Evolutionary conservation across 1,284 basidiomycete genomes (phyloP), one percentile per base, ranked within the genome.

Genomic region (Ustilago xerochloae): DNA sequence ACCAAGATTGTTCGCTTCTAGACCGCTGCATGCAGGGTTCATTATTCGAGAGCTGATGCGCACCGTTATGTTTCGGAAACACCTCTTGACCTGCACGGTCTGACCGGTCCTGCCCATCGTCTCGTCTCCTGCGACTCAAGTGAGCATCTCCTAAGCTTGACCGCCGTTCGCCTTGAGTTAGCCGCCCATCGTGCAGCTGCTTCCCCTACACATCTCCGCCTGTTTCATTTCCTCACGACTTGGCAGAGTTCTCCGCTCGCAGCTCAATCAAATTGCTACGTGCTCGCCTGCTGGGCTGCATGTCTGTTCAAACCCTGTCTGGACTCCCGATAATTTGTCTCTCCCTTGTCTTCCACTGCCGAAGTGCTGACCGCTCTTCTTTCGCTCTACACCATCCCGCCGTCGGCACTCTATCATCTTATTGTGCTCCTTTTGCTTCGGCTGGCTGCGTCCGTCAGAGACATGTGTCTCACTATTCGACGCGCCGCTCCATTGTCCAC

Each of bases 391-490:
- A 4, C 29, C 29, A 32, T 29, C 16, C 12, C 26, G 13, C 24
- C 43, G 2, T n/a, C 16, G 28, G 12, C 43, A 20, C 16, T 29
- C 29, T 10, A 4, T 18, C 22, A 6, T 39, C n/a, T 18, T 10
- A 15, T 48, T 53, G 43, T n/a, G n/a, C n/a, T n/a, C n/a, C n/a
- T n/a, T n/a, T n/a, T n/a, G 50, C 50, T 39, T 24, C 9, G 26
- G 29, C 16, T n/a, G 46, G 38, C 46, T 64, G 54, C 41, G 49
- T 18, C 33, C 29, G 43, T 46, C 62, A 64, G 63, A 64, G 50
- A 64, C 53, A 61, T 41, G 53, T 60, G 58, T 57, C 58, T 58
- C 62, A 58, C 36, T 58, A 48, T 43, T 41, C 55, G 62, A 64
- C 43, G 58, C 62, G 28, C 38, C 50, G 22, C 43, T 26, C 26